Evolutionary conservation across 73 alveolate species (phyloP), one percentile per base, ranked within the genome.

Genomic region (Stentor coeruleus): DNA sequence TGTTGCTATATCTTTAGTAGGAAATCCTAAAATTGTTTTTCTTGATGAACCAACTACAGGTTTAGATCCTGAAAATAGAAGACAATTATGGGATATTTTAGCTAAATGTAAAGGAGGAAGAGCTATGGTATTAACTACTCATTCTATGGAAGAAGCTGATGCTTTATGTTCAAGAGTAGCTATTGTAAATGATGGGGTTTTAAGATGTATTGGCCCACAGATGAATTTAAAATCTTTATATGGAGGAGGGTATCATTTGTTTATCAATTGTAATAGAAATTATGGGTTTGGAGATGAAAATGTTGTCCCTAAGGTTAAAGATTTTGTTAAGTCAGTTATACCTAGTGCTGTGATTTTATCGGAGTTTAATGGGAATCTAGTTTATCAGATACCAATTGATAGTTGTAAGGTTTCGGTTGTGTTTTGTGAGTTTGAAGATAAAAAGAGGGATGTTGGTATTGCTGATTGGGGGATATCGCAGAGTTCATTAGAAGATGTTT

Each of bases 31-130:
- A 59, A 89, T 96, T 28, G 91, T 97, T 39, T 94, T 95, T 82
- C 86, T 97, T 49, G 99, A 97, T 91, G 99, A 97, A 83, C 99
- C 99, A 11, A 87, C 99, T 2, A 95, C 99, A 11, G 99, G 99
- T 3, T 87, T 97, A 35, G 99, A 97, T 74, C 98, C 99, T 38
- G 98, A 96, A 40, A 91, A 96, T 89, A 87, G 99, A 82, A 96
- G 99, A 91, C 88, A 93, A 85, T 92, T 97, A 3, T 97, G 99
- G 98, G 95, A 92, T 66, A 95, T 97, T 80, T 84, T 97, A 3
- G 89, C 89, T 59, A 92, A 94, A 59, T 86, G 92, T 30, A 92
- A 95, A 89, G 95, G 91, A 72, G 91, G 92, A 74, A 91, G 96
- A 40, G 97, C 98, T 40, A 96, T 97, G 74, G 93, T 97, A 39